A percentile compares a stretch with the other conserved stretches of the same genome.
Conservation (phyloP, 2,329 filamentous ascomycete species). For the Leptographium radiaticola region DNA sequence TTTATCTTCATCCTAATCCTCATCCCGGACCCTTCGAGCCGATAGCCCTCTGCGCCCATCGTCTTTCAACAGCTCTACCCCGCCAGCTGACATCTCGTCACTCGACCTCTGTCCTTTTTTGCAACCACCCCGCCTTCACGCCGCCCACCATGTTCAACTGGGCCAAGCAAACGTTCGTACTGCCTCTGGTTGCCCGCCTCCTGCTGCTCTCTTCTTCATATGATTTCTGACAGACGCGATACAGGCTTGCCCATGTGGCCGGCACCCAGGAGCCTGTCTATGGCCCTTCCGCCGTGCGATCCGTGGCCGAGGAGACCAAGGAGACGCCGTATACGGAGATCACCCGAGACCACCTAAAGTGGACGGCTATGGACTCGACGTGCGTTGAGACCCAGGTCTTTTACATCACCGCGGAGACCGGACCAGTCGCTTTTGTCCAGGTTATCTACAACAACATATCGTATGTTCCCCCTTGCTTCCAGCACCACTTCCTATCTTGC, state of each 20-base stretch:
- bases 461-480: constrained; percentile 39
- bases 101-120: not conserved
- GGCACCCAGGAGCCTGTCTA: constrained; percentile 96
- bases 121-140: not conserved
- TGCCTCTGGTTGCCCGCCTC: not conserved
- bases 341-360: constrained; percentile 66
- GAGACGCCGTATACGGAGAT: constrained; percentile 70
- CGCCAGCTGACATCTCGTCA: not conserved
- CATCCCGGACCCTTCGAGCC: not conserved
- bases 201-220: not conserved
- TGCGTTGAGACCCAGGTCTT: constrained; percentile 92
- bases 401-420: constrained; percentile 72
- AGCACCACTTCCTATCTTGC: not conserved
- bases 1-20: not conserved
- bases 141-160: constrained; percentile 67
- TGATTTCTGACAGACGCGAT: not conserved
- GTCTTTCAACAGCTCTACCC: not conserved
- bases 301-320: constrained; percentile 70
- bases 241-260: constrained; percentile 62
- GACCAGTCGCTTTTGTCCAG: constrained; percentile 67
- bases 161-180: constrained; percentile 75
- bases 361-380: constrained; percentile 69
- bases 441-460: constrained; percentile 96
- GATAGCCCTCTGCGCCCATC: not conserved
- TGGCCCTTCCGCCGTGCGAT: constrained; percentile 73